phyloP scores from a whole-genome alignment of 1,139 yeast genomes.

The Hyphopichia khmerensis region DNA sequence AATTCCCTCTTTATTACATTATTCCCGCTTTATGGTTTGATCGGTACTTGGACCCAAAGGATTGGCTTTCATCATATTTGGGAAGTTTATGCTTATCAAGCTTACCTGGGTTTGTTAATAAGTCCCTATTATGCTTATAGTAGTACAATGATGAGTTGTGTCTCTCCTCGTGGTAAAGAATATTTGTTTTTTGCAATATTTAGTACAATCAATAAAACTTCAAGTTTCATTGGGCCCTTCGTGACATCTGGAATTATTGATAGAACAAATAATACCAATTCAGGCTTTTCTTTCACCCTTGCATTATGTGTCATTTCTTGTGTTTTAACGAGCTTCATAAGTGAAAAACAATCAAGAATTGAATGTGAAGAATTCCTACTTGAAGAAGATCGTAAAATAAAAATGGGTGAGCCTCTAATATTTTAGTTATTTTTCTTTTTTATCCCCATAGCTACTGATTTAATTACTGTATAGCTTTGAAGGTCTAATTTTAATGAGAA shows the following conservation, averaged over 20 bases:
- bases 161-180: slow-evolving; percentile 9
- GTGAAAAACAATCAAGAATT: slow-evolving; percentile 6
- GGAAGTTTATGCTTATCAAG: slow-evolving; percentile 9
- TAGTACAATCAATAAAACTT: slow-evolving; percentile 8
- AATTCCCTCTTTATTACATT: slow-evolving; percentile 6
- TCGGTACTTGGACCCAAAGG: slow-evolving; percentile 8
- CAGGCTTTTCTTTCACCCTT: slow-evolving; percentile 7
- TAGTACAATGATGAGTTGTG: slow-evolving; percentile 9
- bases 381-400: slow-evolving; percentile 5
- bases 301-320: slow-evolving; percentile 5
- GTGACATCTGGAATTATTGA: slow-evolving; percentile 7
- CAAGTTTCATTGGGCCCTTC: slow-evolving; percentile 9
- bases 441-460: too few species aligned
- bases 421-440: not conserved
- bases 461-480: too few species aligned
- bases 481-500: too few species aligned
- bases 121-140: slow-evolving; percentile 8
- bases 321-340: slow-evolving; percentile 2
- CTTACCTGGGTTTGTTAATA: slow-evolving; percentile 7
- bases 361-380: slow-evolving; percentile 7
- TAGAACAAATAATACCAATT: slow-evolving; percentile 7
- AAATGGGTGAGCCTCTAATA: slow-evolving; percentile 1
- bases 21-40: slow-evolving; percentile 7
- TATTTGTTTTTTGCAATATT: slow-evolving; percentile 8
- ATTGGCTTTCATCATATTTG: slow-evolving; percentile 8